These are phyloP conservation scores for Parastagonospora avenae DNA, from an alignment of 2,329 filamentous ascomycete species.

Conservation along the genomic window DNA sequence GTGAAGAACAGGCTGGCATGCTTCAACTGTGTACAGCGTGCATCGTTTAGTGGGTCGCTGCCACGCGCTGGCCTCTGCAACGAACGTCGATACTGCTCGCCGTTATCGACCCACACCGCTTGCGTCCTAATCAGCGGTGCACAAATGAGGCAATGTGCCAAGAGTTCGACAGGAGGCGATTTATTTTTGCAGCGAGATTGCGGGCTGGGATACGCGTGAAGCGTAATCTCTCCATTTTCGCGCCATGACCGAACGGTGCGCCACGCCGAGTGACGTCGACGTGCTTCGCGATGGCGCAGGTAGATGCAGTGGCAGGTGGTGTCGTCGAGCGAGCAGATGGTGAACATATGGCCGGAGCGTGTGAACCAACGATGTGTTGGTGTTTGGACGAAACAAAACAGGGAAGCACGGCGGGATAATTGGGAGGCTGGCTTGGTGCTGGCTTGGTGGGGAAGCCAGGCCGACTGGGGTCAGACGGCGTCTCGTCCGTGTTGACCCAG, in stretches of 20 bases:
- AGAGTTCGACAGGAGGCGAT: not conserved
- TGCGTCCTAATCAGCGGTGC: no score
- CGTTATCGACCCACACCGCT: not conserved
- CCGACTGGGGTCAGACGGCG: not conserved
- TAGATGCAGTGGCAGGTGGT: not conserved
- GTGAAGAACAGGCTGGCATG: no score
- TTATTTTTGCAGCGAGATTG: constrained; percentile 5
- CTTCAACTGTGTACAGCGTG: no score
- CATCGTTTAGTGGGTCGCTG: no score
- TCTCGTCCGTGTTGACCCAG: not conserved
- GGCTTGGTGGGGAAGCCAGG: constrained; percentile 18
- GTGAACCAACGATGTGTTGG: constrained; percentile 9
- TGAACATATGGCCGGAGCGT: constrained; percentile 14
- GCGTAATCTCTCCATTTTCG: constrained; percentile 29
- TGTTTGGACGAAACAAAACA: constrained; percentile 8
- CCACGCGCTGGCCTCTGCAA: no score
- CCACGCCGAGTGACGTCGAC: constrained; percentile 21
- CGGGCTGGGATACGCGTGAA: not conserved
- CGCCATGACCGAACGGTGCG: constrained; percentile 9
- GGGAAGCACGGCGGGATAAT: constrained; percentile 3
- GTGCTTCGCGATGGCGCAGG: not conserved
- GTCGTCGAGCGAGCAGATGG: constrained; percentile 1
- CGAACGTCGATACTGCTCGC: not conserved
- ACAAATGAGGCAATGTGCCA: not conserved
- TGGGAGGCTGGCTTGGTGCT: constrained; percentile 19